phyloP scores from a whole-genome alignment of 2,329 filamentous ascomycete genomes.

The Podosphaera aphanis region DNA sequence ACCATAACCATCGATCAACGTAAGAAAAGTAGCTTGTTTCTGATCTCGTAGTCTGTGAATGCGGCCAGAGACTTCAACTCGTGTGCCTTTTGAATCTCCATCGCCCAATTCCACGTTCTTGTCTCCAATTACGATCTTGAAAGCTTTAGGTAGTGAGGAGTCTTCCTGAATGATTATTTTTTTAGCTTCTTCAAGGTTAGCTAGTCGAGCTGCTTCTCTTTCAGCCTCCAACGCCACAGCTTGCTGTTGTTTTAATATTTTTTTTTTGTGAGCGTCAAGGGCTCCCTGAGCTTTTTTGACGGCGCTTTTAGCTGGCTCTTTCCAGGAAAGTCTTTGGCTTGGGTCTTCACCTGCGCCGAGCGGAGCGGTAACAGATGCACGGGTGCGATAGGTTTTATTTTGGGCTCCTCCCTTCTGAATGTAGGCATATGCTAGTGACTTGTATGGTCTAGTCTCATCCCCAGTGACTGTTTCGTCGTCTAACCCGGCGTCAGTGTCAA shows the following conservation, averaged over 20 bases:
- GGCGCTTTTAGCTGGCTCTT: constrained; percentile 60
- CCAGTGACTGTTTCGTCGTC: constrained; percentile 46
- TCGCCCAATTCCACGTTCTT: constrained; percentile 39
- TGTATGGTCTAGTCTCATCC: constrained; percentile 53
- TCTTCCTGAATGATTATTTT: constrained; percentile 51
- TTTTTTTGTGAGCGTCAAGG: constrained; percentile 59
- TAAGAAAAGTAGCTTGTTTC: constrained; percentile 70
- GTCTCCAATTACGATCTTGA: constrained; percentile 53
- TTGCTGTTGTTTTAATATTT: constrained; percentile 56
- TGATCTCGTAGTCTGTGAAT: constrained; percentile 64
- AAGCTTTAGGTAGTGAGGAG: constrained; percentile 43
- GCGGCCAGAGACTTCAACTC: constrained; percentile 59
- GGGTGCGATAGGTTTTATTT: constrained; percentile 38
- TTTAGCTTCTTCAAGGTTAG: constrained; percentile 57
- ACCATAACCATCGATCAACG: constrained; percentile 64
- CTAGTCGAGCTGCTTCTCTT: constrained; percentile 44
- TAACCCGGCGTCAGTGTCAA: constrained; percentile 58
- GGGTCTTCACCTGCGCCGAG: constrained; percentile 39
- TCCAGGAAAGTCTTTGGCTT: constrained; percentile 45
- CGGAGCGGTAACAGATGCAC: constrained; percentile 40
- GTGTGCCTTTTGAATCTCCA: constrained; percentile 36
- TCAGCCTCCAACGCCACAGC: constrained; percentile 47
- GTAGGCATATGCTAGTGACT: constrained; percentile 57
- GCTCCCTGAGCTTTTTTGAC: constrained; percentile 64
- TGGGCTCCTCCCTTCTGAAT: constrained; percentile 31